phyloP scores from a whole-genome alignment of 176 grass and related monocot species.

The Pontederia paniculata region DNA sequence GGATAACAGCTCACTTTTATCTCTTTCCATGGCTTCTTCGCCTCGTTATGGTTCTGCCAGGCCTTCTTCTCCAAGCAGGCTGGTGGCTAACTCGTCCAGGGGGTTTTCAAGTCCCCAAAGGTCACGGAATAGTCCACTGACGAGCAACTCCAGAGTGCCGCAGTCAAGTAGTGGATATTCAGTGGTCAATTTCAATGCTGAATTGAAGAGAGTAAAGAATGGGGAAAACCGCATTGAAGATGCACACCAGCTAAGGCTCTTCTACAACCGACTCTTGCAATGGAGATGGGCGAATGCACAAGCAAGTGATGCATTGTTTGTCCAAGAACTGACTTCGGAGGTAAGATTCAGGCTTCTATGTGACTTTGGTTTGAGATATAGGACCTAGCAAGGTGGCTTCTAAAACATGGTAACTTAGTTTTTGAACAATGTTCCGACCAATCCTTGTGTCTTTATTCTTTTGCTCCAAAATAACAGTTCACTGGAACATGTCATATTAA shows the following conservation, averaged over 20 bases:
- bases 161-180: background rate
- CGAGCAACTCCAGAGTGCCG: background rate
- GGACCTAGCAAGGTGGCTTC: too few relatives aligned
- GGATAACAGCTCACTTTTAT: background rate
- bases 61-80: constrained; percentile 5
- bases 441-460: too few relatives aligned
- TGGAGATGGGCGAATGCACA: constrained; percentile 14
- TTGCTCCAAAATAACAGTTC: too few relatives aligned
- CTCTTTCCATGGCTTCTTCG: background rate
- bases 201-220: background rate
- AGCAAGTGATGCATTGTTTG: background rate
- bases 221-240: constrained; percentile 6
- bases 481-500: too few relatives aligned
- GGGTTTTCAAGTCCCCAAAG: background rate
- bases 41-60: background rate
- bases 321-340: background rate
- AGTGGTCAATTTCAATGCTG: background rate
- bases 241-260: constrained; percentile 7
- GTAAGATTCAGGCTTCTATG: background rate
- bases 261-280: constrained; percentile 6
- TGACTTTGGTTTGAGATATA: too few relatives aligned
- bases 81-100: background rate
- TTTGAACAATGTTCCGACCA: too few relatives aligned
- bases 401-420: too few relatives aligned
- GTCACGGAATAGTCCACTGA: background rate